Evolutionary conservation across 1,139 yeast genomes (phyloP), one percentile per base, ranked within the genome.

Genomic region (Blastobotrys arbuscula): DNA sequence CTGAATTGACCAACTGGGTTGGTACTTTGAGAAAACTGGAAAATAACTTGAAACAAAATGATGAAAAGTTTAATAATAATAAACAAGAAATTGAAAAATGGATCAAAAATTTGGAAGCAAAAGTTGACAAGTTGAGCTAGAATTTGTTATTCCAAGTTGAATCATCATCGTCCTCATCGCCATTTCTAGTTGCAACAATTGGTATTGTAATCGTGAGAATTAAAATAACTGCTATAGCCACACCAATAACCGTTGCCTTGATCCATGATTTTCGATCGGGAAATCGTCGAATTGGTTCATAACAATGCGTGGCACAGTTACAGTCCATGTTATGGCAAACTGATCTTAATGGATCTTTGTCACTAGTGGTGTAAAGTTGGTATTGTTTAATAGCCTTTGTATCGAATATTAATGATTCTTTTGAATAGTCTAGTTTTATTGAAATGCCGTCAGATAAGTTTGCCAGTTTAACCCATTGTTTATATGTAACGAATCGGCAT

Each of bases 1-100:
- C 49, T 0, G 82, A 78, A 42, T 56, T 78, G 39, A 54, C 53
- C 0, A 54, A 62, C 19, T 72, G 76, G 86, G 70, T 70, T 42
- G 54, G 59, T 6, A 62, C 73, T 0, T 57, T 79, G n/a, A 55
- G 59, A 1, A 49, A 47, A 1, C 55, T 81, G 39, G 75, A 75
- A 47, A 44, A 45, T 2, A 71, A 72, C 48, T 56, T 80, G 15
- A 68, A 66, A 13, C 57, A 56, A 1, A 52, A 68, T 28, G 67
- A 65, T 48, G 50, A 51, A 2, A 51, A 50, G 7, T 53, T 59
- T 28, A 53, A 50, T 21, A 37, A 46, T 18, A 60, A 55, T 40
- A 51, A 54, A 41, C 33, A 44, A 6, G 44, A 52, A 38, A 44
- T 59, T 9, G 45, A 51, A 18, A 38, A 36, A 16, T 55, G 58